These are phyloP conservation scores for Phytophthora colocasiae DNA, from an alignment of 352 stramenopile genomes.

Conservation along the genomic window DNA sequence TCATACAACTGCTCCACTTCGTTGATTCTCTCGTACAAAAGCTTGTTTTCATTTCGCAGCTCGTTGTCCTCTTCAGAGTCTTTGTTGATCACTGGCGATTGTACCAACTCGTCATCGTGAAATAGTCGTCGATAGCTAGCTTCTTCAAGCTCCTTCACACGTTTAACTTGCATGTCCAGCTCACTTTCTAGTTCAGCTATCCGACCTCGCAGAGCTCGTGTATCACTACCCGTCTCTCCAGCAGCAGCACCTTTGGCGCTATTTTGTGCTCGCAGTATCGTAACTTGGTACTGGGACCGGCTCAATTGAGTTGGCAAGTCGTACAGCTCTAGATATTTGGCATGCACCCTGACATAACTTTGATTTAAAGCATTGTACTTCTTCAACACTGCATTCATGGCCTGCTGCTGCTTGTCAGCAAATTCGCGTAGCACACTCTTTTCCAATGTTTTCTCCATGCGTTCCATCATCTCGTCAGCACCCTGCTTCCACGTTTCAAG, in stretches of 20 bases:
- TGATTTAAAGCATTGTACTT: constrained; percentile 55
- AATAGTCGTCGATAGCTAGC: constrained; percentile 9
- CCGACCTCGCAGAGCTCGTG: constrained; percentile 33
- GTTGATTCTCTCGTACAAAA: constrained; percentile 69
- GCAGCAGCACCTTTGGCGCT: constrained; percentile 7
- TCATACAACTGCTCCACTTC: constrained; percentile 84
- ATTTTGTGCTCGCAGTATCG: constrained; percentile 52
- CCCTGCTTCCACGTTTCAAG: constrained; percentile 92
- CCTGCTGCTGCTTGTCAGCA: constrained; percentile 49
- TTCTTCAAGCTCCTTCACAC: constrained; percentile 61
- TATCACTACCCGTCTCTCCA: not conserved
- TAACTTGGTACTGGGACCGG: constrained; percentile 55
- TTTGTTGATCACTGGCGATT: not conserved
- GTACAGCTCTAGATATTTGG: constrained; percentile 57
- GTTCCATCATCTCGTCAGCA: constrained; percentile 65
- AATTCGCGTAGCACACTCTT: constrained; percentile 63
- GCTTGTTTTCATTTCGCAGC: constrained; percentile 59
- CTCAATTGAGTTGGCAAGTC: constrained; percentile 56
- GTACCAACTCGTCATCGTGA: constrained; percentile 18
- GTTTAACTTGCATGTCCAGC: constrained; percentile 44
- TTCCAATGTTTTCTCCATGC: constrained; percentile 69
- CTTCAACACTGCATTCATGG: constrained; percentile 38
- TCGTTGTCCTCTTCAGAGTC: constrained; percentile 28
- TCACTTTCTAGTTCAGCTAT: constrained; percentile 65
- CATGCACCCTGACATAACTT: constrained; percentile 53